Percentiles rank a stretch among this genome's conserved stretches.
These are phyloP conservation scores for Aspergillus hancockii DNA, from an alignment of 495 filamentous ascomycete genomes.

Conservation along the genomic window DNA sequence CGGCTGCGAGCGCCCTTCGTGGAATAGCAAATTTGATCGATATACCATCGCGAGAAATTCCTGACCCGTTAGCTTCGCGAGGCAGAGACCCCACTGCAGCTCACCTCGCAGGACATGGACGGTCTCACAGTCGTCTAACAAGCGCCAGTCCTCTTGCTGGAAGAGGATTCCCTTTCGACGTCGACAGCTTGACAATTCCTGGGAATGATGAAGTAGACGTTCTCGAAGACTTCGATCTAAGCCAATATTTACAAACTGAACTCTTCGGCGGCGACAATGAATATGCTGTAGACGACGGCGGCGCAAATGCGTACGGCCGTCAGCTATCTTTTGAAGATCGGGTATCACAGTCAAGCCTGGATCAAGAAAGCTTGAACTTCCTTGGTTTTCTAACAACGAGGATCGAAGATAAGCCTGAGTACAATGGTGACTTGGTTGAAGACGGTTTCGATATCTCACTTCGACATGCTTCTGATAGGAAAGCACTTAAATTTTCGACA, in stretches of 20 bases:
- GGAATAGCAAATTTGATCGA: conserved; percentile 57
- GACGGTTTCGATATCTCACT: neutral
- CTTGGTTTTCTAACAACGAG: conserved; percentile 53
- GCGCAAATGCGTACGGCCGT: neutral
- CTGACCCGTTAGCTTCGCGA: conserved; percentile 18
- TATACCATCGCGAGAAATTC: conserved; percentile 50
- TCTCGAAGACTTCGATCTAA: conserved; percentile 43
- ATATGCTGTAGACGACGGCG: neutral
- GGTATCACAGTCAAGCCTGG: conserved; percentile 44
- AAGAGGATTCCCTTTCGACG: conserved; percentile 47
- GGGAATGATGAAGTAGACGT: conserved; percentile 41
- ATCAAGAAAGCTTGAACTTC: conserved; percentile 60
- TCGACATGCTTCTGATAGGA: neutral
- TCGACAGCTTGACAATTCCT: conserved; percentile 36
- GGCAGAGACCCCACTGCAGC: neutral
- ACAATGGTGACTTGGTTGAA: neutral
- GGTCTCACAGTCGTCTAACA: conserved; percentile 50
- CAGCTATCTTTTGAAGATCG: conserved; percentile 32
- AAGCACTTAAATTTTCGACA: conserved; percentile 57
- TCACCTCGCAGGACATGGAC: conserved; percentile 20
- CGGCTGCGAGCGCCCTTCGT: conserved; percentile 35
- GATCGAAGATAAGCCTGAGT: conserved; percentile 15
- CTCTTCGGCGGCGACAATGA: conserved; percentile 20
- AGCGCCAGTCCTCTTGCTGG: conserved; percentile 63
- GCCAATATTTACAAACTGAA: conserved; percentile 38